Evolutionary conservation across 257 asterid species (phyloP).

Genomic region (Nicotiana knightiana): DNA sequence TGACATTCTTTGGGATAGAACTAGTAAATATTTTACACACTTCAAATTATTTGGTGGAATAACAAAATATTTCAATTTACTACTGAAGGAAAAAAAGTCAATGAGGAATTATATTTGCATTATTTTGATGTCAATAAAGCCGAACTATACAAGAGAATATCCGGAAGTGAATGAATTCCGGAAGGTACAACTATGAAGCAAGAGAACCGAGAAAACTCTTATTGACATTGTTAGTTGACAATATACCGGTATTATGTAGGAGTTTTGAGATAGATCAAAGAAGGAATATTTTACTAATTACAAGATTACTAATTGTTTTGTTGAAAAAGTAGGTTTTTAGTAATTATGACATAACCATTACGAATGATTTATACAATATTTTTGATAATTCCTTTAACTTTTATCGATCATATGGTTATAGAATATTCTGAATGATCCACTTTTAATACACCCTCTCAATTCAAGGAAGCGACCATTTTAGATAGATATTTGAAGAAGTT

Average conservation of each 20-base stretch:
- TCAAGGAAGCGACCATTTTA: background rate
- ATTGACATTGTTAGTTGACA: background rate
- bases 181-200: background rate
- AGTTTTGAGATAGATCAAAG: background rate
- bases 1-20: background rate
- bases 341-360: background rate
- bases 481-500: background rate
- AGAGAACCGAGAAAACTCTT: background rate
- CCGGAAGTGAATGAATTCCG: background rate
- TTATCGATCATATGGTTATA: background rate
- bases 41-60: background rate
- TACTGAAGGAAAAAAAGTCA: background rate
- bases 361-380: too few species aligned
- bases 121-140: background rate
- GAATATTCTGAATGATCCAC: background rate
- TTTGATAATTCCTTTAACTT: too few species aligned
- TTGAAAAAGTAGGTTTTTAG: background rate
- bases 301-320: background rate
- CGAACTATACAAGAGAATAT: background rate
- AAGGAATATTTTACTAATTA: background rate
- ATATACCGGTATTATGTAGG: background rate
- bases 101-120: background rate
- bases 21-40: background rate
- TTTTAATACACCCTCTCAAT: background rate
- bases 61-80: background rate